Evolutionary conservation across 306 rosid species (phyloP), one percentile per base, ranked within the genome.

Genomic region (Castanopsis chinensis): DNA sequence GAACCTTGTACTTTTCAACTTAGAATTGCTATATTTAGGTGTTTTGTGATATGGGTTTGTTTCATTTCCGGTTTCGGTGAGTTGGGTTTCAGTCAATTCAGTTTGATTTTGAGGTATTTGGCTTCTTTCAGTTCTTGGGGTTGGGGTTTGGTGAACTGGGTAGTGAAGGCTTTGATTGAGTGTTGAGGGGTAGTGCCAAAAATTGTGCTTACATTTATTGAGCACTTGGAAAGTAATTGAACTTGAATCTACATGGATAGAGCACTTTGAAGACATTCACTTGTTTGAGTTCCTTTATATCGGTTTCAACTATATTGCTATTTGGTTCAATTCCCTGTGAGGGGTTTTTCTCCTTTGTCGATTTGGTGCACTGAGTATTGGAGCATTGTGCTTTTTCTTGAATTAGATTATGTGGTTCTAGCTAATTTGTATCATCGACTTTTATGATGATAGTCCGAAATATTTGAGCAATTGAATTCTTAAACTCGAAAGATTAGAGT

Each of bases 311-410:
- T 37, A 30, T 61, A 19, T 54, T 33, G 20, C 53, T 28, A 75
- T 77, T 70, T 78, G 56, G 69, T 21, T 55, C 9, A 27, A 35
- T 21, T 75, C 60, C 28, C 68, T 59, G 52, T 37, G n/a, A 43
- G 56, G 54, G 56, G 6, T 45, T 77, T 52, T 21, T 45, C 63
- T 53, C 30, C 49, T 37, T 65, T 76, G 74, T 57, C 79, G 72
- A 67, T 83, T 88, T 74, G 75, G 74, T 75, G 78, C 81, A 79
- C 77, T 87, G 86, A 78, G 78, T 32, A 60, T n/a, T n/a, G 64
- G 43, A 61, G 73, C 72, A 72, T 70, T 77, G 65, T 49, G 53
- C 53, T 49, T 12, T 3, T 12, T 49, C 53, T 49, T 49, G 17
- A 49, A 49, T 49, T 49, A 10, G 53, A 49, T 49, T 49, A 49